A percentile compares a stretch with the other conserved stretches of the same genome.
These are phyloP conservation scores for Geotrichum bryndzae DNA, from an alignment of 1,139 yeast genomes.

Conservation along the genomic window DNA sequence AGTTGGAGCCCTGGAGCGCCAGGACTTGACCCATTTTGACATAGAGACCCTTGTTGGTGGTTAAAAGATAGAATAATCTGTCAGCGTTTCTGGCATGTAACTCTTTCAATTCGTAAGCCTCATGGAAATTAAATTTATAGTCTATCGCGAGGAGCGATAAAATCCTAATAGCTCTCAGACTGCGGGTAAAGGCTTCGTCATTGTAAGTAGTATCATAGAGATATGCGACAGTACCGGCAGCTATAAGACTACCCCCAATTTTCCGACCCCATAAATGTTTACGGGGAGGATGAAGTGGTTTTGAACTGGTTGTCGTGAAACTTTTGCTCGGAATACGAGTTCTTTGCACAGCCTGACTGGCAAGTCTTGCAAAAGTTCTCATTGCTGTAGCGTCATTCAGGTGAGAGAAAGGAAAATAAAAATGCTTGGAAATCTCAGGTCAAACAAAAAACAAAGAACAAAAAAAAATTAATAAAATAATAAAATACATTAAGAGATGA, in stretches of 20 bases:
- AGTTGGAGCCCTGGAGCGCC: conserved; percentile 62
- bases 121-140: conserved; percentile 47
- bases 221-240: conserved; percentile 5
- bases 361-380: not conserved
- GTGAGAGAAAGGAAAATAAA: too few relatives aligned
- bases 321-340: not conserved
- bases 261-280: not conserved
- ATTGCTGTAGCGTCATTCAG: not conserved
- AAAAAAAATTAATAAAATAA: too few relatives aligned
- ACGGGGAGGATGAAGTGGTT: not conserved
- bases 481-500: too few relatives aligned
- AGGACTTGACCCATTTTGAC: conserved; percentile 73
- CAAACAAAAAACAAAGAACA: too few relatives aligned
- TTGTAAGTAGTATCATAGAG: conserved; percentile 28
- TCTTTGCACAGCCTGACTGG: not conserved
- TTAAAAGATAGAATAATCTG: conserved; percentile 47
- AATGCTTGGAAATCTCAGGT: not conserved
- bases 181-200: conserved; percentile 48
- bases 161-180: conserved; percentile 46
- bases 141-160: conserved; percentile 52
- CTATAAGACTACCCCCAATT: not conserved
- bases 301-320: not conserved
- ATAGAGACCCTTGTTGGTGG: conserved; percentile 61
- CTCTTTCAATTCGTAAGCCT: conserved; percentile 42
- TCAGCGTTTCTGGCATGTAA: conserved; percentile 60